Percentiles rank a stretch among this genome's conserved stretches.
phyloP scores from a whole-genome alignment of 2,329 filamentous ascomycete species.

The Furcasterigmium furcatum region DNA sequence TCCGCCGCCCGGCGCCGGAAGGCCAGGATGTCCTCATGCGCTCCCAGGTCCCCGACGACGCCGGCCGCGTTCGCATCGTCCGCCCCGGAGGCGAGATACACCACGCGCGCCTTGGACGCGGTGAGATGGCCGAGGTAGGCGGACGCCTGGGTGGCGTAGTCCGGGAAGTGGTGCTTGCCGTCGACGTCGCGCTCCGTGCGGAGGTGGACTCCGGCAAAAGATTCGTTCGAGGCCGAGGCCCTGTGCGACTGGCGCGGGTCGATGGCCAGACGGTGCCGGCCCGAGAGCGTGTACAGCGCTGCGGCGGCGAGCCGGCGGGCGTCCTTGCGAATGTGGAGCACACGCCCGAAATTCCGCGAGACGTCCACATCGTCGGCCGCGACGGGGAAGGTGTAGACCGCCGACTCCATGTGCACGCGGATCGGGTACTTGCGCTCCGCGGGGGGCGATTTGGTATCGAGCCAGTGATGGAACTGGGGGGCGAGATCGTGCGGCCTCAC shows the following conservation, averaged over 20 bases:
- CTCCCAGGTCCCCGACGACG: neutral
- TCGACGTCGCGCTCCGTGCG: slow-evolving; percentile 27
- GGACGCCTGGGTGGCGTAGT: slow-evolving; percentile 26
- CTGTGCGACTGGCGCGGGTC: slow-evolving; percentile 19
- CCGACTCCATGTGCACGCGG: slow-evolving; percentile 24
- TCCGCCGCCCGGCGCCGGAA: slow-evolving; percentile 32
- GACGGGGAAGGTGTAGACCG: slow-evolving; percentile 26
- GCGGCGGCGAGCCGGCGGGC: slow-evolving; percentile 27
- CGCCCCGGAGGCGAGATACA: slow-evolving; percentile 42
- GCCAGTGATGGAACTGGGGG: slow-evolving; percentile 17
- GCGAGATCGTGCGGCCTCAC: slow-evolving; percentile 13
- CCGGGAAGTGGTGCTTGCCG: slow-evolving; percentile 16
- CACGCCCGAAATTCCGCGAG: slow-evolving; percentile 30
- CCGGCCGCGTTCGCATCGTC: neutral
- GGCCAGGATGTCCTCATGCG: slow-evolving; percentile 24
- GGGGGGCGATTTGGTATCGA: slow-evolving; percentile 20
- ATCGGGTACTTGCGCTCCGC: slow-evolving; percentile 24
- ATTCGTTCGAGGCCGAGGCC: neutral
- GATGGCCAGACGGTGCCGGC: slow-evolving; percentile 16
- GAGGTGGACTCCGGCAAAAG: slow-evolving; percentile 30
- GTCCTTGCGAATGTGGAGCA: slow-evolving; percentile 31
- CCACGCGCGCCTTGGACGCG: slow-evolving; percentile 21
- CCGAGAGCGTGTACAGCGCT: slow-evolving; percentile 27
- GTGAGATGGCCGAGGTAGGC: slow-evolving; percentile 25
- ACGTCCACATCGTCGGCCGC: slow-evolving; percentile 22